phyloP scores from a whole-genome alignment of 1,139 yeast species.

The Blastobotrys petasosporus region DNA sequence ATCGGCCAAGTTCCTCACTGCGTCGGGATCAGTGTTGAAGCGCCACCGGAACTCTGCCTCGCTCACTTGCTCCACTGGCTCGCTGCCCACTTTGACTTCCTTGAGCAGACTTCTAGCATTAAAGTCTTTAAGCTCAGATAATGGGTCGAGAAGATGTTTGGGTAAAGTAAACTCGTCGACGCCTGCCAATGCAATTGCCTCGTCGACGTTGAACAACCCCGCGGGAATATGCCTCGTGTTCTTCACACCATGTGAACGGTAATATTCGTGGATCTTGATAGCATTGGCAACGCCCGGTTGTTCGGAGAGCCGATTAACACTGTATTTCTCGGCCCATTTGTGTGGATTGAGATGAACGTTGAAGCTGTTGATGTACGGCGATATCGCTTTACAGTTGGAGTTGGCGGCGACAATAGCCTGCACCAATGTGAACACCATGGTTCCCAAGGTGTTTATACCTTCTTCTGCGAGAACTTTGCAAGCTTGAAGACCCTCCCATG shows the following conservation, averaged over 20 bases:
- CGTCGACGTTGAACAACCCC: slow-evolving; percentile 29
- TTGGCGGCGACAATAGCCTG: slow-evolving; percentile 27
- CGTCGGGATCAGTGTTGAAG: background rate
- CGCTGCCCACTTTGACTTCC: background rate
- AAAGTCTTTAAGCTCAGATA: background rate
- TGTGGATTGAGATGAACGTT: slow-evolving; percentile 25
- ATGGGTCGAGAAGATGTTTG: background rate
- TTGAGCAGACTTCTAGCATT: background rate
- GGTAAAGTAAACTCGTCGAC: slow-evolving; percentile 32
- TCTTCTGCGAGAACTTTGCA: slow-evolving; percentile 23
- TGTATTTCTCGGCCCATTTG: slow-evolving; percentile 16
- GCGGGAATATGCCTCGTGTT: slow-evolving; percentile 29
- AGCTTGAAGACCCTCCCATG: slow-evolving; percentile 33
- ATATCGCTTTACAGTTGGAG: slow-evolving; percentile 28
- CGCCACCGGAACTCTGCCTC: slow-evolving; percentile 3
- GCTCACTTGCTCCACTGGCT: background rate
- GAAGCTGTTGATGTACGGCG: slow-evolving; percentile 31
- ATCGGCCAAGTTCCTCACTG: background rate
- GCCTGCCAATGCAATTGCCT: slow-evolving; percentile 29
- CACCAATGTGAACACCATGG: slow-evolving; percentile 31
- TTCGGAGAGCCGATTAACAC: slow-evolving; percentile 15
- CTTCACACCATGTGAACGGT: slow-evolving; percentile 28
- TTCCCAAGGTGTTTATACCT: slow-evolving; percentile 29
- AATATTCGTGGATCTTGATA: slow-evolving; percentile 31
- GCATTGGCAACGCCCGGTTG: slow-evolving; percentile 28